These are phyloP conservation scores for Geosiphon pyriformis DNA, from an alignment of 192 early-diverging fungal species.

Conservation along the genomic window DNA sequence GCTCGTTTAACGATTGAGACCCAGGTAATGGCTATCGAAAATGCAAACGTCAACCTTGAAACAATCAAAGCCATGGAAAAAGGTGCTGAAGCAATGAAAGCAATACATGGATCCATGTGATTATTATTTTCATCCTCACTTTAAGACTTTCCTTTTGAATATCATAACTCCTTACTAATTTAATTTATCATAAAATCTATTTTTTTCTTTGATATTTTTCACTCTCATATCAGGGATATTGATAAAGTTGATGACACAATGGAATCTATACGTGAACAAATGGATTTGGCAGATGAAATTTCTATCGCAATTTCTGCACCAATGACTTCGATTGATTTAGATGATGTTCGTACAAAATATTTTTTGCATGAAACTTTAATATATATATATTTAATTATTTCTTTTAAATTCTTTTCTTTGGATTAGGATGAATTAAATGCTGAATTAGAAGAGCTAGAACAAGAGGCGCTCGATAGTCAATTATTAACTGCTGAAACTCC, in stretches of 20 bases:
- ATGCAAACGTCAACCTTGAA: conserved; percentile 91
- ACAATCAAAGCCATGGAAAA: conserved; percentile 92
- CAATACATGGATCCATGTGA: conserved; percentile 86
- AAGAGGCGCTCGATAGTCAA: conserved; percentile 84
- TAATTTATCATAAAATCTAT: too few species aligned
- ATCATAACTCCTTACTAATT: not conserved
- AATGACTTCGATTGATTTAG: conserved; percentile 83
- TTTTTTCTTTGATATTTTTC: too few species aligned
- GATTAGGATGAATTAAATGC: conserved; percentile 73
- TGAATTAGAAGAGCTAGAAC: conserved; percentile 90
- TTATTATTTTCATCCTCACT: too few species aligned
- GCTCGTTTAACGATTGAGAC: conserved; percentile 88
- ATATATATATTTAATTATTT: too few species aligned
- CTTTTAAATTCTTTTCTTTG: too few species aligned
- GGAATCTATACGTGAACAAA: conserved; percentile 97
- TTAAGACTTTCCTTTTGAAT: not conserved
- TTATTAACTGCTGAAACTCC: conserved; percentile 68
- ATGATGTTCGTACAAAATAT: conserved; percentile 67
- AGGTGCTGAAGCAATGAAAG: conserved; percentile 90
- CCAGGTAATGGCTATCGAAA: conserved; percentile 94
- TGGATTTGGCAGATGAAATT: conserved; percentile 93
- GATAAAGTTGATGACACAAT: conserved; percentile 93
- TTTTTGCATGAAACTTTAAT: too few species aligned
- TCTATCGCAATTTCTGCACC: conserved; percentile 90
- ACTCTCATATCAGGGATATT: conserved; percentile 61